A percentile compares a stretch with the other conserved stretches of the same genome.
These are phyloP conservation scores for Verticillium klebahnii DNA, from an alignment of 2,329 filamentous ascomycete species.

Conservation along the genomic window DNA sequence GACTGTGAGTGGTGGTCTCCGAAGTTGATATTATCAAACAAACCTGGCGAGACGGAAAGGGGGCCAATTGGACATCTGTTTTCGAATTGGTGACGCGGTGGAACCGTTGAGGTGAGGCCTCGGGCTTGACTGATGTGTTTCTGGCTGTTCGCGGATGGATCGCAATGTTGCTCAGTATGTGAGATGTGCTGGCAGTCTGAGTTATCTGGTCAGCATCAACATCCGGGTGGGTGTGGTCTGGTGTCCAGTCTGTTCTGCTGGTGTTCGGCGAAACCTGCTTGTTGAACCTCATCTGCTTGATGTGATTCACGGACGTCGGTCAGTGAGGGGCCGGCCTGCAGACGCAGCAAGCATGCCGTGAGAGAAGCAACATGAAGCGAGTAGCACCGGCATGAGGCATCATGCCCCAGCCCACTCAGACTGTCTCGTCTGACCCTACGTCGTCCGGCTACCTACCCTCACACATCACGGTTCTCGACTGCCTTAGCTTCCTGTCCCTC, in stretches of 20 bases:
- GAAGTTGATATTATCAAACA: not conserved
- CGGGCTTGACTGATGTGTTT: not conserved
- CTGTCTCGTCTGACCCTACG: not conserved
- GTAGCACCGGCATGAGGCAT: not conserved
- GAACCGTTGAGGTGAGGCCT: not conserved
- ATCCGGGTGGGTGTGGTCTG: not conserved
- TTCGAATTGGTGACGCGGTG: not conserved
- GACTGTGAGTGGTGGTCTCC: not conserved
- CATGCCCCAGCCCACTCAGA: not conserved
- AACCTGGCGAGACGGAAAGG: not conserved
- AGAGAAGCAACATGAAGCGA: not conserved
- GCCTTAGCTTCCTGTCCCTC: not conserved
- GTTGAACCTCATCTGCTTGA: not conserved
- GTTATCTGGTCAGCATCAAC: not conserved
- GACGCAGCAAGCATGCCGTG: not conserved
- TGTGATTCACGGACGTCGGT: not conserved
- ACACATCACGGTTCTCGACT: not conserved
- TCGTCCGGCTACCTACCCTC: not conserved
- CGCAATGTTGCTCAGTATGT: not conserved
- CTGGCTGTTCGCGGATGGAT: not conserved
- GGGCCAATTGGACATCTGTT: not conserved
- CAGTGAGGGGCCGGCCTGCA: not conserved
- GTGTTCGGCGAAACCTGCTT: not conserved
- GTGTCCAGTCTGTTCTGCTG: not conserved
- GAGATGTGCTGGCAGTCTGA: not conserved